Evolutionary conservation across 2,329 filamentous ascomycete species (phyloP).

Genomic region (Fusarium clavum): DNA sequence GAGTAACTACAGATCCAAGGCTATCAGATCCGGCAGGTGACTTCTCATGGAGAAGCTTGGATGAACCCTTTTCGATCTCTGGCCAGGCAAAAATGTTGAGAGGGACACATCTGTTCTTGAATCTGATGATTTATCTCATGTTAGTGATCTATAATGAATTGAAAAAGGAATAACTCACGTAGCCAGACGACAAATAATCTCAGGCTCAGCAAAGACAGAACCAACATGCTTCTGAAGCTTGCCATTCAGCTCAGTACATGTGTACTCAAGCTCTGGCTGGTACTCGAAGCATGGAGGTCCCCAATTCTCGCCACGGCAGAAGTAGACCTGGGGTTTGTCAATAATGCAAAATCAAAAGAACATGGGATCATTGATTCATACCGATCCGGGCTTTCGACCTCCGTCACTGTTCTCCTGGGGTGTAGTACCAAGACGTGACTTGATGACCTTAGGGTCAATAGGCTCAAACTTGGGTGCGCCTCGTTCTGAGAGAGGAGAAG

Average conservation of each 20-base stretch:
- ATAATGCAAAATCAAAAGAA: neutral
- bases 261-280: slow-evolving; percentile 41
- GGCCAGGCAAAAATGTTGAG: slow-evolving; percentile 44
- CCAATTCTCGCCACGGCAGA: slow-evolving; percentile 46
- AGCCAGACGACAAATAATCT: slow-evolving; percentile 42
- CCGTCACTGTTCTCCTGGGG: slow-evolving; percentile 29
- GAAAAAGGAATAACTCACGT: slow-evolving; percentile 21
- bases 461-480: slow-evolving; percentile 21
- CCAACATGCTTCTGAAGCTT: slow-evolving; percentile 41
- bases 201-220: slow-evolving; percentile 43
- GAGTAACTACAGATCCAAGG: slow-evolving; percentile 39
- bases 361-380: slow-evolving; percentile 4
- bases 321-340: slow-evolving; percentile 42
- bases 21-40: slow-evolving; percentile 18
- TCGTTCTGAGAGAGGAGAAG: slow-evolving; percentile 31
- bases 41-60: slow-evolving; percentile 35
- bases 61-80: slow-evolving; percentile 40
- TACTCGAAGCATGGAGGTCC: slow-evolving; percentile 42
- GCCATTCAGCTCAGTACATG: slow-evolving; percentile 37
- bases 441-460: slow-evolving; percentile 38
- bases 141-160: slow-evolving; percentile 6
- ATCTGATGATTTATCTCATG: slow-evolving; percentile 8
- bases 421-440: slow-evolving; percentile 39
- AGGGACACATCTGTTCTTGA: slow-evolving; percentile 25
- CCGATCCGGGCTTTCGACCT: slow-evolving; percentile 32